phyloP scores from a whole-genome alignment of 495 filamentous ascomycete species.

The Trichoderma erinaceum region DNA sequence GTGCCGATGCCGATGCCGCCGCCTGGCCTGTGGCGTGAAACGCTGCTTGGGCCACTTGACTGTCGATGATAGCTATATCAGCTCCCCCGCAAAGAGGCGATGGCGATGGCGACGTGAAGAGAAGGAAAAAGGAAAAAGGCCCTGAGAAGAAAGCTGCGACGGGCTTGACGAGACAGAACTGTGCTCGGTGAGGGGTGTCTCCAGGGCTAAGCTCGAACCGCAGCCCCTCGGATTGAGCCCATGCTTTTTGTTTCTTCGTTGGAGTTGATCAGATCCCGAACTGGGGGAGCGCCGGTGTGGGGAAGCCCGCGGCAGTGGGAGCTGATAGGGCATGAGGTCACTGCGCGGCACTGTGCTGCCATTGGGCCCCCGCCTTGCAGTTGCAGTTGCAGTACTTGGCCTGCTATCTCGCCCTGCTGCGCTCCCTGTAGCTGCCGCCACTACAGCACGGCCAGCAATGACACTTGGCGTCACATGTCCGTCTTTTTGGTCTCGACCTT shows the following conservation, averaged over 20 bases:
- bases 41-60: no score
- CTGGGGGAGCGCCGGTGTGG: background rate
- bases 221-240: conserved; percentile 10
- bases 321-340: conserved; percentile 12
- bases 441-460: background rate
- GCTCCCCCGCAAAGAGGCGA: background rate
- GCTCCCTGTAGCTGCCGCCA: background rate
- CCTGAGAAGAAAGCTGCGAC: background rate
- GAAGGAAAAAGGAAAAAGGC: background rate
- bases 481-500: background rate
- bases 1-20: background rate
- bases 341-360: conserved; percentile 1
- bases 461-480: background rate
- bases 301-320: background rate
- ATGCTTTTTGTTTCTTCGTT: background rate
- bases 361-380: background rate
- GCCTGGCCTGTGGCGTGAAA: background rate
- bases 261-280: conserved; percentile 13
- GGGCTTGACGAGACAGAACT: no score
- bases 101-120: background rate
- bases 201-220: background rate
- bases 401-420: background rate
- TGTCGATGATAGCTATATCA: background rate
- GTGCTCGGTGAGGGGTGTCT: background rate
- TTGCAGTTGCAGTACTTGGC: background rate